Percentiles rank a stretch among this genome's conserved stretches.
Evolutionary conservation across 1,139 yeast genomes (phyloP).

Genomic region (Suhomyces choctaworum): DNA sequence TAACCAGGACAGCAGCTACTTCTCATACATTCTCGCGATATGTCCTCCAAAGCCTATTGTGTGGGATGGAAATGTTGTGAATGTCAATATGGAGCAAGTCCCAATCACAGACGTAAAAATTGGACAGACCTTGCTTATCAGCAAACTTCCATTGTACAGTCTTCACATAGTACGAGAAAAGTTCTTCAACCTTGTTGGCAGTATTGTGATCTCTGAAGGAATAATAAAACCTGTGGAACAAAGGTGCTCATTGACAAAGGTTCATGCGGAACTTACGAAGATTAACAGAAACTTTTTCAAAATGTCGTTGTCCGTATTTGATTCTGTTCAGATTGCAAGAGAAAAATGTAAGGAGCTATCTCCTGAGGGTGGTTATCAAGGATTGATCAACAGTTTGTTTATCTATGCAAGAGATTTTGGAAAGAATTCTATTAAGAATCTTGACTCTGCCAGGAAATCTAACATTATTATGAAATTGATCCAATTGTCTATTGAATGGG

Average conservation of each 20-base stretch:
- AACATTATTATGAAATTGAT: conserved; percentile 72
- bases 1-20: conserved; percentile 29
- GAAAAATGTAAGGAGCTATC: conserved; percentile 37
- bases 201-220: conserved; percentile 48
- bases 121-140: conserved; percentile 70
- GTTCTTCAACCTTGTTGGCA: conserved; percentile 55
- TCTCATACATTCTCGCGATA: conserved; percentile 69
- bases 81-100: conserved; percentile 49
- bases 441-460: conserved; percentile 68
- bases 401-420: conserved; percentile 85
- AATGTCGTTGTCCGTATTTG: conserved; percentile 67
- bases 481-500: conserved; percentile 84
- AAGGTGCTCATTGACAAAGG: conserved; percentile 70
- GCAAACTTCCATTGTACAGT: conserved; percentile 45
- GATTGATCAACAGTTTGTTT: conserved; percentile 73
- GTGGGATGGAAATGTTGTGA: conserved; percentile 84
- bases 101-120: conserved; percentile 55
- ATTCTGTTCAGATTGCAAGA: conserved; percentile 59
- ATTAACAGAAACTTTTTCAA: conserved; percentile 69
- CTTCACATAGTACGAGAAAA: conserved; percentile 40
- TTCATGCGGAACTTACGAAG: conserved; percentile 71
- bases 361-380: conserved; percentile 61
- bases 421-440: conserved; percentile 63
- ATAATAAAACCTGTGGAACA: conserved; percentile 49
- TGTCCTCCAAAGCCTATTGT: conserved; percentile 83